Percentiles rank a stretch among this genome's conserved stretches.
phyloP scores from a whole-genome alignment of 2,329 filamentous ascomycete genomes.

The Aspergillus fumigatus region DNA sequence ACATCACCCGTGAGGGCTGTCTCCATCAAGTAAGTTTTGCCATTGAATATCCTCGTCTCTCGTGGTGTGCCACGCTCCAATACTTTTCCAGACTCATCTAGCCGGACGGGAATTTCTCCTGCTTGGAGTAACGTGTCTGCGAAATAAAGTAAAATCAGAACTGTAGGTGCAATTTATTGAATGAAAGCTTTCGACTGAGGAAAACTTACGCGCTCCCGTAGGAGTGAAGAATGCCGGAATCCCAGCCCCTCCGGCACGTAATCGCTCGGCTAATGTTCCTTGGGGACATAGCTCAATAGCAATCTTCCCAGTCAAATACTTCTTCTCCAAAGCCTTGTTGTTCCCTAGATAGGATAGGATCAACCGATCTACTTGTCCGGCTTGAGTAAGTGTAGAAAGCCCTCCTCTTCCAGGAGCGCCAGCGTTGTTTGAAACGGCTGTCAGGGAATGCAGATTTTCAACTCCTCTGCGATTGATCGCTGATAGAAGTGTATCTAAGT shows the following conservation, averaged over 20 bases:
- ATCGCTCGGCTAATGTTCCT: constrained; percentile 49
- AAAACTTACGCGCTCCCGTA: constrained; percentile 59
- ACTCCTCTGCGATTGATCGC: constrained; percentile 59
- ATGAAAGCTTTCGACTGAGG: background rate
- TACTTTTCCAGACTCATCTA: constrained; percentile 81
- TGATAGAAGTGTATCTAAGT: constrained; percentile 64
- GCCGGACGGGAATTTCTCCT: constrained; percentile 59
- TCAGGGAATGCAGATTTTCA: constrained; percentile 55
- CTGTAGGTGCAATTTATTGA: background rate
- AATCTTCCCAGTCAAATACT: constrained; percentile 70
- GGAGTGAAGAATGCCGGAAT: constrained; percentile 80
- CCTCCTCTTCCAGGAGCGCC: constrained; percentile 65
- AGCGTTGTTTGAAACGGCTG: constrained; percentile 77
- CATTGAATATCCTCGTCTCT: constrained; percentile 69
- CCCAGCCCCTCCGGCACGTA: constrained; percentile 68
- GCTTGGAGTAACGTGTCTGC: constrained; percentile 35
- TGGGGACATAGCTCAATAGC: constrained; percentile 73
- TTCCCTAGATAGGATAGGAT: constrained; percentile 72
- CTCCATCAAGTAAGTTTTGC: constrained; percentile 72
- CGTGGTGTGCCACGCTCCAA: constrained; percentile 61
- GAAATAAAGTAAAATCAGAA: background rate
- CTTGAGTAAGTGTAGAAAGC: constrained; percentile 62
- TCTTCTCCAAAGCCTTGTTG: constrained; percentile 70
- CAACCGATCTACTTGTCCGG: constrained; percentile 67
- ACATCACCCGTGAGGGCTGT: constrained; percentile 71